phyloP scores from a whole-genome alignment of 768 basidiomycete genomes.

The Cytidiella melzeri region DNA sequence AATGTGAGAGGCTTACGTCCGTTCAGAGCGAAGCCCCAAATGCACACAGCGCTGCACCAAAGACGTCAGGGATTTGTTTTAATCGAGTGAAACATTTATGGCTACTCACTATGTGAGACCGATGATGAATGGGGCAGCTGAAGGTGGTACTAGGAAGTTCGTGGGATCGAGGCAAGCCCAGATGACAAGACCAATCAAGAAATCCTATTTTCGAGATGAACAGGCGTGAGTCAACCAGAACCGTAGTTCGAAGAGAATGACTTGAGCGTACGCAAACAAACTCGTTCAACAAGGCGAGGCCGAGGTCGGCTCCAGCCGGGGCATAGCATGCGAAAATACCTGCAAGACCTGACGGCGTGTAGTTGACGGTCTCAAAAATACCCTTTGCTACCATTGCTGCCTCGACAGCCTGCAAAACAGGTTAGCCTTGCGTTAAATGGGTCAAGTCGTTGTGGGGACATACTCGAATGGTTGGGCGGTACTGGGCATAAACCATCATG shows the following conservation, averaged over 20 bases:
- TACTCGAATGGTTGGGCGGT: conserved; percentile 44
- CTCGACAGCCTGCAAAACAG: conserved; percentile 25
- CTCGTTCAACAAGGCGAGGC: conserved; percentile 47
- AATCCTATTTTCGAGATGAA: conserved; percentile 21
- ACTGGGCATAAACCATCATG: conserved; percentile 56
- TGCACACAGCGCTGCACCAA: conserved; percentile 39
- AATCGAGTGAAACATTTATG: not conserved
- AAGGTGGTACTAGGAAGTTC: conserved; percentile 51
- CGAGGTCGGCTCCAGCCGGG: conserved; percentile 35
- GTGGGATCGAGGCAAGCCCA: conserved; percentile 53
- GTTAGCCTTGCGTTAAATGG: conserved; percentile 18
- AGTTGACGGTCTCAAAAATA: conserved; percentile 21
- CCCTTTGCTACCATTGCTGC: conserved; percentile 17
- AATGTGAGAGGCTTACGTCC: conserved; percentile 32
- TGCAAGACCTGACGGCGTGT: conserved; percentile 26
- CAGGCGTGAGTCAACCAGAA: not conserved
- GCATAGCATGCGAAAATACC: conserved; percentile 52
- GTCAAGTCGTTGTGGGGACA: too few species aligned
- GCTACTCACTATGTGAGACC: conserved; percentile 54
- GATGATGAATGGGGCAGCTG: conserved; percentile 44
- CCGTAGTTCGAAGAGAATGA: not conserved
- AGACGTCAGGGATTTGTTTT: not conserved
- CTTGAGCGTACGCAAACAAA: conserved; percentile 42
- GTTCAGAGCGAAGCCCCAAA: conserved; percentile 55
- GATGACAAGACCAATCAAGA: conserved; percentile 44